These are phyloP conservation scores for Setaria italica DNA, from an alignment of 202 grass and related monocot genomes.

Conservation along the genomic window DNA sequence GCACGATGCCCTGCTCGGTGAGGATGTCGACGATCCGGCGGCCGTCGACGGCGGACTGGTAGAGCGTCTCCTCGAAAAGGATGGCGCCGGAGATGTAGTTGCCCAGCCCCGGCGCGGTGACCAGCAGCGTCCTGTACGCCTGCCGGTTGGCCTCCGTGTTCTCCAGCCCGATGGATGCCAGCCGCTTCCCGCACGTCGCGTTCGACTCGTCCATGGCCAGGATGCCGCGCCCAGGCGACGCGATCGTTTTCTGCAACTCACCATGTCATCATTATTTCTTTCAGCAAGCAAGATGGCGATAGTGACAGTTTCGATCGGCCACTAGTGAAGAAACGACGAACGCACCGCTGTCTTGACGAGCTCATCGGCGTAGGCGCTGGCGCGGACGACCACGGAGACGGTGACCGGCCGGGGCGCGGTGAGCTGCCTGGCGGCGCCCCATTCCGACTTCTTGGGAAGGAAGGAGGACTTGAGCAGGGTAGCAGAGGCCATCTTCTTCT, in stretches of 20 bases:
- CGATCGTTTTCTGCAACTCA: constrained; percentile 68
- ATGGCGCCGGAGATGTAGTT: constrained; percentile 85
- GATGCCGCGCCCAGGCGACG: constrained; percentile 78
- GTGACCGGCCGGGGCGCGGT: constrained; percentile 23
- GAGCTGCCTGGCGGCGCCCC: constrained; percentile 38
- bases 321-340: neutral
- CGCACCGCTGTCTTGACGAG: constrained; percentile 74
- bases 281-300: neutral
- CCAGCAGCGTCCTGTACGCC: constrained; percentile 73
- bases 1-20: constrained; percentile 64
- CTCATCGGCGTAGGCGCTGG: constrained; percentile 61
- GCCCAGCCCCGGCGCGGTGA: constrained; percentile 61
- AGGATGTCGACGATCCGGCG: constrained; percentile 80
- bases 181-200: constrained; percentile 70
- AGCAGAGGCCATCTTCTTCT: constrained; percentile 58
- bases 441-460: constrained; percentile 62
- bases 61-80: constrained; percentile 88
- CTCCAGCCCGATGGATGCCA: constrained; percentile 67
- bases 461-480: constrained; percentile 76
- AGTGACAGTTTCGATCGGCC: neutral
- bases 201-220: constrained; percentile 90
- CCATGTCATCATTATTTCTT: too few relatives aligned
- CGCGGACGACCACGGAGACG: constrained; percentile 52
- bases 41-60: constrained; percentile 69
- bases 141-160: constrained; percentile 79